Percentiles rank a stretch among this genome's conserved stretches.
These are phyloP conservation scores for Strigomonas culicis DNA, from an alignment of 208 protist genomes.

Conservation along the genomic window DNA sequence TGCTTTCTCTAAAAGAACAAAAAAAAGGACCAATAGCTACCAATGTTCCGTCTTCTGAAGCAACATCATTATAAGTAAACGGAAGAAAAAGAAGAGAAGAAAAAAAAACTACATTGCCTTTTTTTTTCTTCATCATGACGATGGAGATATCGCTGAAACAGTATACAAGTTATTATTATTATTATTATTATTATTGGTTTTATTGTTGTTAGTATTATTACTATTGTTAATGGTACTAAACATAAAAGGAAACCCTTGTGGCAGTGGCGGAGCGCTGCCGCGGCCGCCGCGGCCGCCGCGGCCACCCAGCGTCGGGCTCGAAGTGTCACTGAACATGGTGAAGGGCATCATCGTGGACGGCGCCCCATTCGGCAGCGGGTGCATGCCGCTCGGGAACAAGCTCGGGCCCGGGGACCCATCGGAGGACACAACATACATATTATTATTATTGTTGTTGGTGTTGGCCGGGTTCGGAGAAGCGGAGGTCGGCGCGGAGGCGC, in stretches of 20 bases:
- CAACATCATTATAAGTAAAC: not conserved
- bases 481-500: too few relatives aligned
- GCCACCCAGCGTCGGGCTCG: too few relatives aligned
- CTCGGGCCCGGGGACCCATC: too few relatives aligned
- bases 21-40: slow-evolving; percentile 1
- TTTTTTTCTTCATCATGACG: not conserved
- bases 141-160: not conserved
- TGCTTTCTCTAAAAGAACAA: too few relatives aligned
- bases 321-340: too few relatives aligned
- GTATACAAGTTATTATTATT: slow-evolving; percentile 1
- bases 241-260: not conserved
- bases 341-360: too few relatives aligned
- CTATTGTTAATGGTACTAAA: slow-evolving; percentile 1
- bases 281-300: too few relatives aligned
- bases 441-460: slow-evolving; percentile 10
- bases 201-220: slow-evolving; percentile 8
- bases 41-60: too few relatives aligned
- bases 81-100: not conserved
- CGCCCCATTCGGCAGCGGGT: not conserved
- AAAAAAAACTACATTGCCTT: not conserved
- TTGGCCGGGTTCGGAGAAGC: too few relatives aligned
- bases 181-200: slow-evolving; percentile 7
- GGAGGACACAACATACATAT: not conserved
- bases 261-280: not conserved
- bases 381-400: not conserved